Percentiles rank a stretch among this genome's conserved stretches.
Conservation (phyloP, 148 eudicot genomes). For the Persicaria tinctoria region DNA sequence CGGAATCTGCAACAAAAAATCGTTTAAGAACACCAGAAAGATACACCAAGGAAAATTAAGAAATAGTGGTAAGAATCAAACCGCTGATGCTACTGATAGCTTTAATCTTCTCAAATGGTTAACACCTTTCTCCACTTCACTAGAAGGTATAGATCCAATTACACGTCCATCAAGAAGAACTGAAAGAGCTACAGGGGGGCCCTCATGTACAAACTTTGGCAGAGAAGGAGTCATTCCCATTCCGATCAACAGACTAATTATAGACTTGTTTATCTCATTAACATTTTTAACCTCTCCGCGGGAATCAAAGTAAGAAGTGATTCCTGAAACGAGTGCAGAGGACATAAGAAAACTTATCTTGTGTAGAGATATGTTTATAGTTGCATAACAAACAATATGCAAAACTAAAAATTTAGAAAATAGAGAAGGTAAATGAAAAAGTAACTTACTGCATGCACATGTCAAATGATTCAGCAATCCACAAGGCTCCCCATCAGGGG, state of each 20-base stretch:
- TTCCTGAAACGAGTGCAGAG: conserved; percentile 33
- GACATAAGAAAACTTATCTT: not conserved
- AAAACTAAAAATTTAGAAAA: not conserved
- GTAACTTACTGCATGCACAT: conserved; percentile 66
- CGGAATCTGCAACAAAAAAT: conserved; percentile 49
- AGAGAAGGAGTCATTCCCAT: conserved; percentile 78
- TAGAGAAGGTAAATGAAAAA: not conserved
- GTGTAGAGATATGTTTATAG: not conserved
- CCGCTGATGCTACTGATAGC: conserved; percentile 54
- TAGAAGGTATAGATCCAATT: conserved; percentile 62
- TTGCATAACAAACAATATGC: not conserved
- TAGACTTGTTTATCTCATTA: conserved; percentile 41
- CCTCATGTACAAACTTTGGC: conserved; percentile 68
- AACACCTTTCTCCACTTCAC: conserved; percentile 53
- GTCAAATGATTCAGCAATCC: conserved; percentile 93
- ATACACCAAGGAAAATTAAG: not conserved
- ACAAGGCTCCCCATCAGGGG: conserved; percentile 98
- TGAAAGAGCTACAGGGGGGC: conserved; percentile 81
- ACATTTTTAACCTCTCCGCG: conserved; percentile 56
- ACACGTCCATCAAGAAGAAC: conserved; percentile 90
- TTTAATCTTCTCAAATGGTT: conserved; percentile 69
- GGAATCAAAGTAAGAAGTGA: conserved; percentile 72
- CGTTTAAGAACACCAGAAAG: not conserved
- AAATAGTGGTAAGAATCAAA: conserved; percentile 24
- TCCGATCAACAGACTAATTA: conserved; percentile 48